These are phyloP conservation scores for Stagonosporopsis cucurbitacearum DNA, from an alignment of 2,329 filamentous ascomycete species.

Conservation along the genomic window DNA sequence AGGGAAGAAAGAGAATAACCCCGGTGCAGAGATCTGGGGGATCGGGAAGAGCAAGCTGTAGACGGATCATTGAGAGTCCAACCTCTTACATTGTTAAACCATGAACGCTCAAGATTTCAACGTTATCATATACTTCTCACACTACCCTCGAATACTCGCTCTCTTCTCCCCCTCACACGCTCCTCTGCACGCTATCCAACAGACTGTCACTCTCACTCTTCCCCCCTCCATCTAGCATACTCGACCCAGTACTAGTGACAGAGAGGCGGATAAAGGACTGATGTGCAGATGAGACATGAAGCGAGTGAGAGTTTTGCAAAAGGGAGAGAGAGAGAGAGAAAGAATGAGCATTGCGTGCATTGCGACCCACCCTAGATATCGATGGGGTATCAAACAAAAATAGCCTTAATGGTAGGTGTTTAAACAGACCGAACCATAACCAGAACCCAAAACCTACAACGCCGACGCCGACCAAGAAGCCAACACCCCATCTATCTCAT, in stretches of 20 bases:
- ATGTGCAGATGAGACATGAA: background rate
- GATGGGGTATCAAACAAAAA: conserved; percentile 13
- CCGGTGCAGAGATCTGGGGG: conserved; percentile 50
- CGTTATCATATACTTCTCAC: background rate
- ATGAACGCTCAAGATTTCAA: too few species aligned
- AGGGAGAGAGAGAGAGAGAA: too few species aligned
- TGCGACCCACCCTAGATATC: conserved; percentile 11
- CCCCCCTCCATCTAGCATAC: background rate
- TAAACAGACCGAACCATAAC: background rate
- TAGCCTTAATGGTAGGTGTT: too few species aligned
- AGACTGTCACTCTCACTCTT: conserved; percentile 23
- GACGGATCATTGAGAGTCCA: too few species aligned
- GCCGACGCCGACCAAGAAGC: background rate
- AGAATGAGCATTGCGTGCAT: background rate
- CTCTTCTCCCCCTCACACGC: conserved; percentile 16
- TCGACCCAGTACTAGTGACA: background rate
- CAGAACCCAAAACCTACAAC: background rate
- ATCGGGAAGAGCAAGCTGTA: conserved; percentile 54
- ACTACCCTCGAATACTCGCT: conserved; percentile 6
- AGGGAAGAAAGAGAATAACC: conserved; percentile 47
- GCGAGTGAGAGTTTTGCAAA: background rate
- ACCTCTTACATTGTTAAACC: too few species aligned
- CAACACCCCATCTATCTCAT: background rate
- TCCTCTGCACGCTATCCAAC: conserved; percentile 23
- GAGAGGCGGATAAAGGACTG: background rate